Evolutionary conservation across 2,329 filamentous ascomycete genomes (phyloP), one percentile per base, ranked within the genome.

Genomic region (Esteya vermicola): DNA sequence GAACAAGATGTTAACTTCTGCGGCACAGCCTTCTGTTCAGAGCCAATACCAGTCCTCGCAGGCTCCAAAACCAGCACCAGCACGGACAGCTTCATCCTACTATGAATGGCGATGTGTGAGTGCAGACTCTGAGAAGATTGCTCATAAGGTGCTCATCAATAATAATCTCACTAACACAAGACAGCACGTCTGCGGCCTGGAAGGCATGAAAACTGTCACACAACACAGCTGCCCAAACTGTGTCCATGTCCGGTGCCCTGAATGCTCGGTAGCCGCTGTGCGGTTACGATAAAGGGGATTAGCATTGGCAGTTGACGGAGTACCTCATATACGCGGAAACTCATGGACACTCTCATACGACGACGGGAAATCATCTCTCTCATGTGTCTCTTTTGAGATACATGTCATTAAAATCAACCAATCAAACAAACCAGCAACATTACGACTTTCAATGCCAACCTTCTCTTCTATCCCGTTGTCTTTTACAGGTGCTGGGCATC

Each of bases 141-240:
- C 20, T 9, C 18, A 3, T 12, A 9, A 13, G n/a, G n/a, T n/a
- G n/a, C n/a, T n/a, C n/a, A n/a, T n/a, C n/a, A n/a, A n/a, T n/a
- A n/a, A n/a, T n/a, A n/a, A n/a, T n/a, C n/a, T n/a, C n/a, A n/a
- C 31, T 44, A 18, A 40, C 36, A 6, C 31, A 20, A 4, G 6
- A 23, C 31, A 48, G 46, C 46, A 48, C 25, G 32, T 40, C 14
- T 48, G 46, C 21, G 46, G 40, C n/a, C 35, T 48, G 4, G 38
- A 18, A 18, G 42, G 39, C 25, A 43, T 48, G 46, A 35, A 21
- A 6, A 39, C 42, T n/a, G 36, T 48, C 12, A 46, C 44, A 3
- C 39, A 43, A 32, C 22, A 36, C 7, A 27, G 43, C 10, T 48
- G 46, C 22, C 33, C 37, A 33, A 48, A 48, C 44, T 48, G 46